Conservation (phyloP, 2,329 filamentous ascomycete species). For the Monilinia vaccinii-corymbosi region DNA sequence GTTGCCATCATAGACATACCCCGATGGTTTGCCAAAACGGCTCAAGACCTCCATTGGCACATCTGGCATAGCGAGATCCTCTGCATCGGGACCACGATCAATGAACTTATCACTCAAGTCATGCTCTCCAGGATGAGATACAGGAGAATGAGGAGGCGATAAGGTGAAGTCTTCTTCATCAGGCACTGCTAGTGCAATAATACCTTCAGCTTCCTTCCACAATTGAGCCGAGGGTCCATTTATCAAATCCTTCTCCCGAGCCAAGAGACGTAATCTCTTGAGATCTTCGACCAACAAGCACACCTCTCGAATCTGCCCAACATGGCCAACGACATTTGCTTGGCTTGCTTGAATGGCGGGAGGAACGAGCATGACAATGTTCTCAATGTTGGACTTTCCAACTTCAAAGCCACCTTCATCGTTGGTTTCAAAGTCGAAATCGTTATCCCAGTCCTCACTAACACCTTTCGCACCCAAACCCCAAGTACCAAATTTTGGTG, state of each 20-base stretch:
- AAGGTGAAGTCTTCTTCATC: slow-evolving; percentile 46
- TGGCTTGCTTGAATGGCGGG: slow-evolving; percentile 73
- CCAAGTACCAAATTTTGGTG: slow-evolving; percentile 72
- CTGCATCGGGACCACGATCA: slow-evolving; percentile 34
- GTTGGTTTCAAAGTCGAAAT: slow-evolving; percentile 60
- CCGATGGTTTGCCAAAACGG: slow-evolving; percentile 18
- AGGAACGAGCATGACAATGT: slow-evolving; percentile 58
- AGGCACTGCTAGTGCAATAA: slow-evolving; percentile 73
- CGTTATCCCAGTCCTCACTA: slow-evolving; percentile 84
- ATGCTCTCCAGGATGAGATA: slow-evolving; percentile 36
- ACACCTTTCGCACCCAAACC: slow-evolving; percentile 68
- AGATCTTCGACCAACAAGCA: slow-evolving; percentile 75
- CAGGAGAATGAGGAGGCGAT: slow-evolving; percentile 23
- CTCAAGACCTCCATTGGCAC: slow-evolving; percentile 36
- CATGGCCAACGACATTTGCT: slow-evolving; percentile 72
- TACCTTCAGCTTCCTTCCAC: slow-evolving; percentile 78
- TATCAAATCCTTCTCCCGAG: slow-evolving; percentile 56
- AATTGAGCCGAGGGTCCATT: slow-evolving; percentile 49
- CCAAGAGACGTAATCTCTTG: slow-evolving; percentile 66
- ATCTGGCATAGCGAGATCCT: slow-evolving; percentile 38
- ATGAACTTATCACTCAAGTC: slow-evolving; percentile 35
- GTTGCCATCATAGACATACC: slow-evolving; percentile 40
- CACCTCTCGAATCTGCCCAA: slow-evolving; percentile 73
- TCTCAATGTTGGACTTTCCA: slow-evolving; percentile 32
- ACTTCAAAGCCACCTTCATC: slow-evolving; percentile 32